These are phyloP conservation scores for Penicillium canescens DNA, from an alignment of 495 filamentous ascomycete species.

Conservation along the genomic window DNA sequence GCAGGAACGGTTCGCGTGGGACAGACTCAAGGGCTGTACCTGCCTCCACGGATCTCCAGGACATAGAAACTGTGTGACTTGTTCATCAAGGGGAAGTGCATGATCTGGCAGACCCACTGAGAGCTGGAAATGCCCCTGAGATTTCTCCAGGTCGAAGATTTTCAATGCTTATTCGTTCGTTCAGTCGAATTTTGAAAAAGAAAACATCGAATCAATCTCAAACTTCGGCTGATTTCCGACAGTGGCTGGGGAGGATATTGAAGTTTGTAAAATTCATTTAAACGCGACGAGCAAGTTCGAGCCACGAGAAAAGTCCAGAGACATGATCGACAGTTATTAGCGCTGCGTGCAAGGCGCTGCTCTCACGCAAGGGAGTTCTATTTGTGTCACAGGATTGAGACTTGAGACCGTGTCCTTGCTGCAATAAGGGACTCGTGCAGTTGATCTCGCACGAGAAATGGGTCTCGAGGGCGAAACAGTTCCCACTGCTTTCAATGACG, in stretches of 20 bases:
- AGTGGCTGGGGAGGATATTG: too few species aligned
- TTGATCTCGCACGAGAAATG: neutral
- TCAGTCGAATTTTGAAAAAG: neutral
- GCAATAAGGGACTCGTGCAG: constrained; percentile 4
- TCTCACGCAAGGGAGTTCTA: constrained; percentile 1
- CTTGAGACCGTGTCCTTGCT: neutral
- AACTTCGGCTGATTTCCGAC: neutral
- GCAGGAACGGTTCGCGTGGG: too few species aligned
- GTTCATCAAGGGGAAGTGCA: neutral
- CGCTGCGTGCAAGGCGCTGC: too few species aligned
- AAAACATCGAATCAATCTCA: neutral
- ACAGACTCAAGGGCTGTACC: too few species aligned
- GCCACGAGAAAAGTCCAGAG: too few species aligned
- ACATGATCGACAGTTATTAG: too few species aligned
- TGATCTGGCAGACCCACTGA: neutral
- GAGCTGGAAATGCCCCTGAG: neutral
- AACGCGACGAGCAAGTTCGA: too few species aligned
- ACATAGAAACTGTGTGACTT: too few species aligned
- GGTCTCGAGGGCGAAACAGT: neutral
- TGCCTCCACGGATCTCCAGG: too few species aligned
- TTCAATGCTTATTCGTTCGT: neutral
- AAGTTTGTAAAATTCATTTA: too few species aligned
- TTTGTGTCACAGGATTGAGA: neutral
- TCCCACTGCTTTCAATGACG: too few species aligned
- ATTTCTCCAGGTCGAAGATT: too few species aligned